Conservation (phyloP, 768 basidiomycete genomes). For the Podaxis sp. region DNA sequence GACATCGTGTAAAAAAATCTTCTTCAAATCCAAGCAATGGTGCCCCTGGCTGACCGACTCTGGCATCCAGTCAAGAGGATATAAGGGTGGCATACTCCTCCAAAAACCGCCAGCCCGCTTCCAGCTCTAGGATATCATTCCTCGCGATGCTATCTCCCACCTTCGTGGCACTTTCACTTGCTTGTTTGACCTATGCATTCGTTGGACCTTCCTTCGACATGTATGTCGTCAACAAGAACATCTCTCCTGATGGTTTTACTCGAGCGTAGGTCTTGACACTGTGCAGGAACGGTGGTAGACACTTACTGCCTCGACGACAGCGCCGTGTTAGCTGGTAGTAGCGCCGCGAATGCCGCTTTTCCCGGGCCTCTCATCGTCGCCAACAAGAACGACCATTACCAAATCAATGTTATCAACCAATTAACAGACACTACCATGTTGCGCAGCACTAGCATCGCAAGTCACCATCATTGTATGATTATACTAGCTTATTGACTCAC, state of each 20-base stretch:
- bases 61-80: no score
- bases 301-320: no score
- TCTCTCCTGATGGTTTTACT: slow-evolving; percentile 19
- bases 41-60: no score
- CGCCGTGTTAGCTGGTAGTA: not conserved
- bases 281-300: no score
- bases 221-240: not conserved
- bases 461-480: slow-evolving; percentile 3
- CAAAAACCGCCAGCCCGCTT: no score
- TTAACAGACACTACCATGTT: slow-evolving; percentile 37
- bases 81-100: no score
- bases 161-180: no score
- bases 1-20: no score
- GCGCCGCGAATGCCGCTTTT: not conserved
- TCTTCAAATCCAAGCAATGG: no score
- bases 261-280: slow-evolving; percentile 16
- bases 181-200: no score
- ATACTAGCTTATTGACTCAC: not conserved
- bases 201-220: not conserved
- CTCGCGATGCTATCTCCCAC: no score
- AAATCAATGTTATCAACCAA: slow-evolving; percentile 39
- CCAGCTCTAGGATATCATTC: no score
- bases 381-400: slow-evolving; percentile 38
- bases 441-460: slow-evolving; percentile 39
- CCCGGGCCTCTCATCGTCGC: slow-evolving; percentile 27